These are phyloP conservation scores for Leucocoprinus leucothites DNA, from an alignment of 768 basidiomycete genomes.

Conservation along the genomic window DNA sequence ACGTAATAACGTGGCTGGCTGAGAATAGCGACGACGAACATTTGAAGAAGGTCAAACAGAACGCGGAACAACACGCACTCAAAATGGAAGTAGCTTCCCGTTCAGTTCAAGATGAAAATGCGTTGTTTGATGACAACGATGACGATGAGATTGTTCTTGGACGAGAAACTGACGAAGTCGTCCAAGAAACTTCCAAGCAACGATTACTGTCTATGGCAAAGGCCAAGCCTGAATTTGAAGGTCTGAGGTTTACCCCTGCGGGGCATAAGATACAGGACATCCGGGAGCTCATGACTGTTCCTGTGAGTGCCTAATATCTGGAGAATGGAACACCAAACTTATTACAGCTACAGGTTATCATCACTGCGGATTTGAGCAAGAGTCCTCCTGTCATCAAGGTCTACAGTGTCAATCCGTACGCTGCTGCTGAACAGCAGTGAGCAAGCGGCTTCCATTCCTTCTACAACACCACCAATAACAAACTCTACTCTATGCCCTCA, in stretches of 20 bases:
- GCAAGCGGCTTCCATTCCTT: slow-evolving; percentile 2
- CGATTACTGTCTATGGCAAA: slow-evolving; percentile 74
- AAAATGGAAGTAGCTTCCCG: slow-evolving; percentile 91
- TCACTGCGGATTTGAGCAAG: slow-evolving; percentile 93
- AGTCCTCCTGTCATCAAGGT: slow-evolving; percentile 97
- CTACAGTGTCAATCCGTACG: slow-evolving; percentile 92
- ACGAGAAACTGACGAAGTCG: slow-evolving; percentile 36
- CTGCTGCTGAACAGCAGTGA: slow-evolving; percentile 31
- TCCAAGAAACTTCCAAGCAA: slow-evolving; percentile 69
- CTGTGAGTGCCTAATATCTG: slow-evolving; percentile 49
- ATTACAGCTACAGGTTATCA: slow-evolving; percentile 64
- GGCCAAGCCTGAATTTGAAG: slow-evolving; percentile 78
- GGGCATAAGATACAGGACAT: slow-evolving; percentile 98
- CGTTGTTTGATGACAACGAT: slow-evolving; percentile 80
- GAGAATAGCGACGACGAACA: slow-evolving; percentile 97
- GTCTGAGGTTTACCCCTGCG: slow-evolving; percentile 62
- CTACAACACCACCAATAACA: background rate
- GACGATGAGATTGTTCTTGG: slow-evolving; percentile 84
- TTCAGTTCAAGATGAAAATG: slow-evolving; percentile 82
- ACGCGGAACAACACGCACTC: slow-evolving; percentile 84
- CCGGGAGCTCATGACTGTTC: slow-evolving; percentile 88
- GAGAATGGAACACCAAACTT: slow-evolving; percentile 9
- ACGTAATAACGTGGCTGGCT: slow-evolving; percentile 93
- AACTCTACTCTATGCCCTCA: background rate
- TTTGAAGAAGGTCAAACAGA: slow-evolving; percentile 90